phyloP scores from a whole-genome alignment of 306 rosid genomes.

The Abrus precatorius region DNA sequence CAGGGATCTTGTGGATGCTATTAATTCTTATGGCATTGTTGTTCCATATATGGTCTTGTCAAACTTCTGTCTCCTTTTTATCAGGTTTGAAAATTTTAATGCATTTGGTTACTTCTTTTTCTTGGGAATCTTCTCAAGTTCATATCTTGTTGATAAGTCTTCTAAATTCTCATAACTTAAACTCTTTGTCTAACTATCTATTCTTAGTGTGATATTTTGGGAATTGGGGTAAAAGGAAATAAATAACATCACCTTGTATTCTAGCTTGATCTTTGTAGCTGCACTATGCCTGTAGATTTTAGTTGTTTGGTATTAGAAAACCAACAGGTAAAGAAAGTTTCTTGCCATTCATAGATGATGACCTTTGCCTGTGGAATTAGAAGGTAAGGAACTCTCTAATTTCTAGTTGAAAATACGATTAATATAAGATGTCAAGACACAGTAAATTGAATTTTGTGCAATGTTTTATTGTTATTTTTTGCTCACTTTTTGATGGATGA shows the following conservation, averaged over 20 bases:
- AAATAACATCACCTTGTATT: slow-evolving; percentile 7
- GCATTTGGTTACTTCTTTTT: slow-evolving; percentile 44
- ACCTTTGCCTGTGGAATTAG: slow-evolving; percentile 27
- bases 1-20: slow-evolving; percentile 93
- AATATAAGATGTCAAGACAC: slow-evolving; percentile 13
- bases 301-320: slow-evolving; percentile 23
- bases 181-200: slow-evolving; percentile 17
- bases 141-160: background rate
- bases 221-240: slow-evolving; percentile 26
- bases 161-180: slow-evolving; percentile 10
- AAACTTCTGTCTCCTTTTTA: slow-evolving; percentile 76
- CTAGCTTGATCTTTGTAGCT: slow-evolving; percentile 32
- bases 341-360: slow-evolving; percentile 8
- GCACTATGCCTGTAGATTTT: slow-evolving; percentile 20
- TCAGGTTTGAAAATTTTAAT: slow-evolving; percentile 63
- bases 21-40: slow-evolving; percentile 83
- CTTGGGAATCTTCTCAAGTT: slow-evolving; percentile 35
- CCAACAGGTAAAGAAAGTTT: background rate
- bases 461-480: slow-evolving; percentile 9
- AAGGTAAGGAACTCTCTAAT: slow-evolving; percentile 19
- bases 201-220: slow-evolving; percentile 22
- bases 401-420: slow-evolving; percentile 34
- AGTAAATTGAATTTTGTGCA: slow-evolving; percentile 28
- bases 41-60: slow-evolving; percentile 96
- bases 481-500: slow-evolving; percentile 30